Conservation (phyloP, 768 basidiomycete species). For the Pulveroboletus sp. region DNA sequence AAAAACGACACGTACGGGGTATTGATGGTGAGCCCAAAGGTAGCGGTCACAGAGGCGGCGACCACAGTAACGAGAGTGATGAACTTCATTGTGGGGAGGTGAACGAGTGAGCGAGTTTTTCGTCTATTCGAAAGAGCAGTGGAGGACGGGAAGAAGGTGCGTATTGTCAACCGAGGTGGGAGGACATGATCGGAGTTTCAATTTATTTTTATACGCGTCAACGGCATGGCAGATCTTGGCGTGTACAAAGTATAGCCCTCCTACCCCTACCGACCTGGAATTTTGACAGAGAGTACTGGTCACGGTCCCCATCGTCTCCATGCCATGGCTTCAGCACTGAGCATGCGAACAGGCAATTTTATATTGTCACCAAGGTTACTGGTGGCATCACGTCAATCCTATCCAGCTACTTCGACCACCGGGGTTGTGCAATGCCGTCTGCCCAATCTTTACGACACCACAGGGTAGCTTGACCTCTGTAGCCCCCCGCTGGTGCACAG, state of each 20-base stretch:
- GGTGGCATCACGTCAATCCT: constrained; percentile 43
- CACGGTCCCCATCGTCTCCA: no score
- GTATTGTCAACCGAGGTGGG: not conserved
- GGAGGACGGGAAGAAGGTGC: not conserved
- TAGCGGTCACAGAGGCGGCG: constrained; percentile 32
- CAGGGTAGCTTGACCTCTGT: constrained; percentile 24
- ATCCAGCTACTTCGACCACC: constrained; percentile 92
- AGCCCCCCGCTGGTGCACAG: constrained; percentile 9
- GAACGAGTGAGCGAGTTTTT: constrained; percentile 18
- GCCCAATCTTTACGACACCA: constrained; percentile 82
- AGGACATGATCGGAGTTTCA: constrained; percentile 27
- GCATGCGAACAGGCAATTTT: no score
- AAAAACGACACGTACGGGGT: constrained; percentile 51
- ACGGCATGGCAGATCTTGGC: no score
- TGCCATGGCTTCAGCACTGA: no score
- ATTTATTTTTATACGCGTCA: constrained; percentile 8
- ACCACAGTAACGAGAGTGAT: constrained; percentile 28
- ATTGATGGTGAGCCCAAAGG: constrained; percentile 51
- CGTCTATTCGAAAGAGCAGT: not conserved
- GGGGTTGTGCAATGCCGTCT: constrained; percentile 89
- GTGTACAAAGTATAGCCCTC: no score
- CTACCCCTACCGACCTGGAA: no score
- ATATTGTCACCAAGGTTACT: not conserved
- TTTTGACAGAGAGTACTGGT: no score
- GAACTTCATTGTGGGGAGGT: constrained; percentile 33